phyloP scores from a whole-genome alignment of 176 grass and related monocot genomes.

The Phoenix roebelenii region DNA sequence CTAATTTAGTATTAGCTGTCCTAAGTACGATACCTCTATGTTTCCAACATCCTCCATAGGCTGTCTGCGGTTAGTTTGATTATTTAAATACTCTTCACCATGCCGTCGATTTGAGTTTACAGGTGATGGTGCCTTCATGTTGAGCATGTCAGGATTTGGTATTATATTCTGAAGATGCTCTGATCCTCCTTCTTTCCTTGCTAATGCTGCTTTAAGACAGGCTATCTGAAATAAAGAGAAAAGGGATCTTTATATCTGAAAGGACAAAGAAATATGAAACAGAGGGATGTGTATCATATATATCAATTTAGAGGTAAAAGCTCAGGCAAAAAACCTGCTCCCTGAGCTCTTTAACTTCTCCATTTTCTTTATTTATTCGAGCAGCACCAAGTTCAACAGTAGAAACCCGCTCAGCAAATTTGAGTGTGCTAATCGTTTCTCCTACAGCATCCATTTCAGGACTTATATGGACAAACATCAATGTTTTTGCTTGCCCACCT shows the following conservation, averaged over 20 bases:
- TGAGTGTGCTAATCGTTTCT: conserved; percentile 94
- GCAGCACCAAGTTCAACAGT: conserved; percentile 99
- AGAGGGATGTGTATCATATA: no score
- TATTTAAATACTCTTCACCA: conserved; percentile 51
- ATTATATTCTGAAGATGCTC: conserved; percentile 38
- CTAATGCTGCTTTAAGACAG: conserved; percentile 68
- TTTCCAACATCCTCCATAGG: conserved; percentile 98
- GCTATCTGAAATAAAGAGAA: conserved; percentile 43
- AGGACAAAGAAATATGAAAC: conserved; percentile 20
- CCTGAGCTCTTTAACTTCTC: conserved; percentile 83
- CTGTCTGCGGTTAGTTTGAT: conserved; percentile 61
- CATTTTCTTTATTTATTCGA: conserved; percentile 78
- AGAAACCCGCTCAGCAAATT: conserved; percentile 95
- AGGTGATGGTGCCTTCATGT: conserved; percentile 43
- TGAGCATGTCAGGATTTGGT: conserved; percentile 40
- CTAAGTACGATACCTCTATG: conserved; percentile 57
- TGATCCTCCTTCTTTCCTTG: conserved; percentile 60
- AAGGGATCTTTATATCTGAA: not conserved
- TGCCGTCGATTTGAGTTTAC: conserved; percentile 37
- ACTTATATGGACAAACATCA: conserved; percentile 99
- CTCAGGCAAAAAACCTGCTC: conserved; percentile 51
- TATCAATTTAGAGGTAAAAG: no score
- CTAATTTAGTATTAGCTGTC: not conserved
- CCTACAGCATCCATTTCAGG: conserved; percentile 82
- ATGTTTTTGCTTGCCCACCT: conserved; percentile 96